Evolutionary conservation across 2,329 filamentous ascomycete genomes (phyloP).

Genomic region (Akanthomyces muscarius): DNA sequence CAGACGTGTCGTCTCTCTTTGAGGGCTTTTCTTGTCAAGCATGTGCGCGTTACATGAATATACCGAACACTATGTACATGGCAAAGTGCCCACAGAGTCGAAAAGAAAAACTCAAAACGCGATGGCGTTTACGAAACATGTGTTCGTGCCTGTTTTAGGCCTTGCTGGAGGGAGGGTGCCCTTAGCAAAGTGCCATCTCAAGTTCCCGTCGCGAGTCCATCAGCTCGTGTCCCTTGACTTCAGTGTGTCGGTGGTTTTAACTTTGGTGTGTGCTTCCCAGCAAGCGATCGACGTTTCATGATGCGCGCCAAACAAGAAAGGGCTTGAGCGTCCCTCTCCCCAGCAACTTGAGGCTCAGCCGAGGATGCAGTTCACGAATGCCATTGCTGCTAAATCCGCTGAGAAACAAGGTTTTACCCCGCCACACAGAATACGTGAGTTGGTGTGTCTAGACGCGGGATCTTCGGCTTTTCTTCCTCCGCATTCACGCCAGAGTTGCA

Average conservation of each 20-base stretch:
- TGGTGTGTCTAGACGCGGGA: too few relatives aligned
- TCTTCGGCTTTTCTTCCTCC: too few relatives aligned
- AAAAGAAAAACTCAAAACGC: background rate
- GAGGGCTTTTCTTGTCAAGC: too few relatives aligned
- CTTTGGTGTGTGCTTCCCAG: background rate
- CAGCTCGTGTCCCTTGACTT: background rate
- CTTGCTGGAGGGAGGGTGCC: slow-evolving; percentile 6
- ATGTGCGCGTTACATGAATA: too few relatives aligned
- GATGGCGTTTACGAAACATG: background rate
- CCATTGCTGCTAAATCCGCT: background rate
- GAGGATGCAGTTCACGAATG: background rate
- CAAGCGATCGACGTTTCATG: background rate
- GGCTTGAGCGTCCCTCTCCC: background rate
- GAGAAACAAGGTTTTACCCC: slow-evolving; percentile 11
- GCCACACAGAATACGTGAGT: background rate
- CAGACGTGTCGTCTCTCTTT: too few relatives aligned
- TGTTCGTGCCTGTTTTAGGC: background rate
- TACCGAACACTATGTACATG: too few relatives aligned
- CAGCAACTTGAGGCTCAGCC: background rate
- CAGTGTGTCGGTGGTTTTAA: background rate
- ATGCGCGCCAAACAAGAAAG: background rate
- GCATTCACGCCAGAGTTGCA: background rate
- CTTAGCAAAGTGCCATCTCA: slow-evolving; percentile 2
- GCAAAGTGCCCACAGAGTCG: background rate
- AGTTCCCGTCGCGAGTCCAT: background rate